A percentile compares a stretch with the other conserved stretches of the same genome.
These are phyloP conservation scores for Penicillium desertorum DNA, from an alignment of 495 filamentous ascomycete genomes.

Conservation along the genomic window DNA sequence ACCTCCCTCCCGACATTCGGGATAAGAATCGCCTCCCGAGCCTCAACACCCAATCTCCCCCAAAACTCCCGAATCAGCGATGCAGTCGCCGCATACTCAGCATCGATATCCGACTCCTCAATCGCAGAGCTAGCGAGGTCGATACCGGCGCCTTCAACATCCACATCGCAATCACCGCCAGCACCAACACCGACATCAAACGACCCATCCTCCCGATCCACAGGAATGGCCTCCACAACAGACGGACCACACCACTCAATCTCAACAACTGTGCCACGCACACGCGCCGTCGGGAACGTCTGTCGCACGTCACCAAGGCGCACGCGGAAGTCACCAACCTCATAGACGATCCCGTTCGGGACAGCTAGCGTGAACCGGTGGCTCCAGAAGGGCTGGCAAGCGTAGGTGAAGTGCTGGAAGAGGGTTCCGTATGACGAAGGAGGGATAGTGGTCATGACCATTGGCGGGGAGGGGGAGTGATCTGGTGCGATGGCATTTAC, in stretches of 20 bases:
- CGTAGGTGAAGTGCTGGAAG: constrained; percentile 47
- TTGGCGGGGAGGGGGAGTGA: constrained; percentile 16
- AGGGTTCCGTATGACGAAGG: constrained; percentile 33
- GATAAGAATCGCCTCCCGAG: constrained; percentile 44
- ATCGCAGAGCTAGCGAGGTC: constrained; percentile 33
- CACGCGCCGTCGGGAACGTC: constrained; percentile 37
- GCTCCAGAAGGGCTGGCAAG: constrained; percentile 48
- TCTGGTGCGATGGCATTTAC: constrained; percentile 1
- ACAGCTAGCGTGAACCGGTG: constrained; percentile 44
- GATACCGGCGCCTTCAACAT: constrained; percentile 19
- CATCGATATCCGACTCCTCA: constrained; percentile 44
- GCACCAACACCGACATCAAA: background rate
- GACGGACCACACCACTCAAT: constrained; percentile 47
- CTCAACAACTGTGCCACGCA: constrained; percentile 46
- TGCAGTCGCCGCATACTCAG: constrained; percentile 42
- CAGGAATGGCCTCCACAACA: constrained; percentile 31
- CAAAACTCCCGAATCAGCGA: constrained; percentile 47
- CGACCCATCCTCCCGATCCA: constrained; percentile 6
- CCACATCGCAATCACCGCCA: background rate
- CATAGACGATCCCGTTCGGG: constrained; percentile 43
- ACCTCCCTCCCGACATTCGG: constrained; percentile 44
- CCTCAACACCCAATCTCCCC: constrained; percentile 35
- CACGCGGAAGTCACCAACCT: constrained; percentile 47
- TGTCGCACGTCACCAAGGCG: constrained; percentile 48
- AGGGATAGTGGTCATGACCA: constrained; percentile 47